These are phyloP conservation scores for Penicillium sp. DNA, from an alignment of 2,329 filamentous ascomycete species.

Conservation along the genomic window DNA sequence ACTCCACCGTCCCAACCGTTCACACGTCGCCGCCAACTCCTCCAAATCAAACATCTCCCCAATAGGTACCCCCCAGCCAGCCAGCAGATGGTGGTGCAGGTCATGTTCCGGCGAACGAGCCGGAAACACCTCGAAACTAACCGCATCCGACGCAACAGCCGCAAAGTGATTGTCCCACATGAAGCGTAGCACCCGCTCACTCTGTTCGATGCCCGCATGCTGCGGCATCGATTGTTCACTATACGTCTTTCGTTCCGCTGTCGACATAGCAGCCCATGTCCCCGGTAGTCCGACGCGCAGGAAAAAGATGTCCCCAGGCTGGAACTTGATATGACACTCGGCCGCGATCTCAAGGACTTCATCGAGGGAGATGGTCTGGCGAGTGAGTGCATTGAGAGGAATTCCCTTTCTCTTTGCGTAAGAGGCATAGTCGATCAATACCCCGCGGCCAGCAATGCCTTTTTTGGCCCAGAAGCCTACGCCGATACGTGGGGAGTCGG, in stretches of 20 bases:
- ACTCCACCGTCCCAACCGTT: conserved; percentile 38
- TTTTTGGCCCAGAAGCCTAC: conserved; percentile 45
- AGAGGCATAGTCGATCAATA: conserved; percentile 44
- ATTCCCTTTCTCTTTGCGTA: conserved; percentile 40
- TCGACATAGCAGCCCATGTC: conserved; percentile 39
- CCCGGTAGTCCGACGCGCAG: conserved; percentile 41
- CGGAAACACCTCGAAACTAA: conserved; percentile 61
- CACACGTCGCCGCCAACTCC: conserved; percentile 37
- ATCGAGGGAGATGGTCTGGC: conserved; percentile 39
- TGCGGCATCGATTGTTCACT: conserved; percentile 36
- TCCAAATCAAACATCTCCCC: conserved; percentile 48
- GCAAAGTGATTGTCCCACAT: conserved; percentile 64
- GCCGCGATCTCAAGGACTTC: conserved; percentile 39
- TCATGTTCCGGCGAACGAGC: conserved; percentile 37
- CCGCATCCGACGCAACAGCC: conserved; percentile 63
- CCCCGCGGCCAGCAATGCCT: conserved; percentile 46
- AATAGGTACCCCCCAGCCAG: conserved; percentile 45
- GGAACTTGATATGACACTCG: conserved; percentile 41
- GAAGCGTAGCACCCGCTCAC: conserved; percentile 55
- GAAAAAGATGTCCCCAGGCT: conserved; percentile 45
- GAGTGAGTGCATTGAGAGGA: conserved; percentile 36
- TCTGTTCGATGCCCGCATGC: conserved; percentile 44
- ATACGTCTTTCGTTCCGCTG: conserved; percentile 32
- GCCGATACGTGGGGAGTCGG: conserved; percentile 37
- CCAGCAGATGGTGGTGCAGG: conserved; percentile 42